Evolutionary conservation across 257 asterid genomes (phyloP), one percentile per base, ranked within the genome.

Genomic region (Pogostemon cablin): DNA sequence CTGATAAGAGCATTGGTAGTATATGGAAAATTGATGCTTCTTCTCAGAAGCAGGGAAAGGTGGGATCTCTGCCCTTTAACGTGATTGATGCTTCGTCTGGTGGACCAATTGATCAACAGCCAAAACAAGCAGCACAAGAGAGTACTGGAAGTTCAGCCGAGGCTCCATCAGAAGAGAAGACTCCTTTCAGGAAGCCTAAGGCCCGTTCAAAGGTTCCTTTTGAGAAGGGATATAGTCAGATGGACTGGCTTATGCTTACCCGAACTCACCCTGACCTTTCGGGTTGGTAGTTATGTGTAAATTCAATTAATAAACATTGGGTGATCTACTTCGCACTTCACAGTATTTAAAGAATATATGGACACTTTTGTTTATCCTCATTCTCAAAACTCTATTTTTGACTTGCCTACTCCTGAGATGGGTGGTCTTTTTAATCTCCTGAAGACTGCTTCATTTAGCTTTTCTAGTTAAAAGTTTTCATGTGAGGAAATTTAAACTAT

Each of bases 191-290:
- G 82, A 87, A 86, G 81, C 67, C 96, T 59, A 75, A 63, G 35
- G 71, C 84, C 15, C 84, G 95, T 38, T 74, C 77, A 39, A 91
- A 91, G 86, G 95, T 91, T 82, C 97, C 97, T 53, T 91, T 85
- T 71, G 97, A 91, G 84, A 91, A 87, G 66, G 97, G 96, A 60
- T 89, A 87, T 62, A 89, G 96, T 72, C 97, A 78, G 75, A 80
- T 91, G 91, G 96, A 87, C 73, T 89, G 97, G 97, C 90, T 91
- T 76, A 91, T 77, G 86, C 95, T 91, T 69, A 80, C 91, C 34
- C 77, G 88, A 74, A 89, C 93, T 0, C 95, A 86, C 77, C 91
- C 96, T 66, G 97, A 91, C 69, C 86, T 91, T 20, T 96, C 96
- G 75, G 97, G 97, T 88, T 78, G 25, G 56, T 54, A 68, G 64